Percentiles rank a stretch among this genome's conserved stretches.
Evolutionary conservation across 257 asterid species (phyloP).

Genomic region (Solanum ossicruentum): DNA sequence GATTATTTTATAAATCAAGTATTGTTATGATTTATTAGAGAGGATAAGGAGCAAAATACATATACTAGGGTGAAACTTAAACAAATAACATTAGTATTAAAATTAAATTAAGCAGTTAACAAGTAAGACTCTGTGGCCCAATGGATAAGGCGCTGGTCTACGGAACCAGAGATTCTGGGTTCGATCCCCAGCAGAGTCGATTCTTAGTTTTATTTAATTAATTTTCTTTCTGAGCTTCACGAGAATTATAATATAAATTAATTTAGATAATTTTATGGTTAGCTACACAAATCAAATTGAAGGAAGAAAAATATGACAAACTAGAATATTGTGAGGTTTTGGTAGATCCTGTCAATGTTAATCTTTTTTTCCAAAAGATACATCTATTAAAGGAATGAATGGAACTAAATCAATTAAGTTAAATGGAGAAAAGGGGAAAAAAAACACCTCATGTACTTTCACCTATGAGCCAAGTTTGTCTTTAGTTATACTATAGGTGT

Average conservation of each 20-base stretch:
- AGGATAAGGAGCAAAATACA: not conserved
- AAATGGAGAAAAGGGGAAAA: no score
- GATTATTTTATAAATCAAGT: not conserved
- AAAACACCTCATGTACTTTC: not conserved
- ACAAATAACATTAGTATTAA: no score
- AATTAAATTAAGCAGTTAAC: no score
- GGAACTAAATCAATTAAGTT: not conserved
- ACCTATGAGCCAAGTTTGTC: no score
- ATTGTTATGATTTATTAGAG: not conserved
- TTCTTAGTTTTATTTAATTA: not conserved
- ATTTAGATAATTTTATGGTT: not conserved
- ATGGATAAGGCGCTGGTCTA: slow-evolving; percentile 99
- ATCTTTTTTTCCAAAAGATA: no score
- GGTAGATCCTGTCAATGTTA: no score
- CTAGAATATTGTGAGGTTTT: not conserved
- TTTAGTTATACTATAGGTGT: no score
- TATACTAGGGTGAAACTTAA: no score
- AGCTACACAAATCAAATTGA: not conserved
- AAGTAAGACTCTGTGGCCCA: slow-evolving; percentile 38
- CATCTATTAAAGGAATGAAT: no score
- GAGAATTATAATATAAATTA: not conserved
- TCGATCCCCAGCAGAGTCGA: not conserved
- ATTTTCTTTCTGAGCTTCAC: no score
- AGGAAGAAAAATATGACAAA: not conserved
- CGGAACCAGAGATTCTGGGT: slow-evolving; percentile 98